Percentiles rank a stretch among this genome's conserved stretches.
Evolutionary conservation across 768 basidiomycete genomes (phyloP).

Genomic region (Lepiota venenata): DNA sequence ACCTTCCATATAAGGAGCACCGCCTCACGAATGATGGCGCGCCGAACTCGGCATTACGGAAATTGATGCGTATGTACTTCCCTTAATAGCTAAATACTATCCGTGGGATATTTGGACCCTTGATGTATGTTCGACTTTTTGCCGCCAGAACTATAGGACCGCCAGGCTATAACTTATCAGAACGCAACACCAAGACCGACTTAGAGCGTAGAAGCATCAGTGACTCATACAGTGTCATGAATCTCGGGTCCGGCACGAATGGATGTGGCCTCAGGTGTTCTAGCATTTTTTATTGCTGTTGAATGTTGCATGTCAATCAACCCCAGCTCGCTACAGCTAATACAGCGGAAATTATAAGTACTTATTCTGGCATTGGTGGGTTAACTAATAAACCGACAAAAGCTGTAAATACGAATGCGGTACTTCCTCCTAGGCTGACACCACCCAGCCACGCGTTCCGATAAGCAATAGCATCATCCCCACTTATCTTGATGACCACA

Average conservation of each 20-base stretch:
- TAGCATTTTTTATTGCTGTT: no score
- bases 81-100: background rate
- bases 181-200: no score
- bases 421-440: slow-evolving; percentile 1
- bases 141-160: background rate
- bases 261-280: no score
- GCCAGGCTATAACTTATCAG: no score
- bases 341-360: no score
- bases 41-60: background rate
- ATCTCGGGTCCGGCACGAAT: no score
- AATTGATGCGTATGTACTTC: background rate
- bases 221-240: no score
- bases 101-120: background rate
- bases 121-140: slow-evolving; percentile 6
- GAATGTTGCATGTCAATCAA: no score
- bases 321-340: no score
- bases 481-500: slow-evolving; percentile 20
- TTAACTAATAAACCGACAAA: background rate
- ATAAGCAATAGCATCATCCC: slow-evolving; percentile 22
- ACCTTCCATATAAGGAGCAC: no score
- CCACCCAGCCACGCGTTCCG: slow-evolving; percentile 34
- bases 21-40: background rate
- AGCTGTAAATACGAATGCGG: background rate
- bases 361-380: background rate
- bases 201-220: no score